Evolutionary conservation across 1,284 basidiomycete genomes (phyloP).

Genomic region (Cutaneotrichosporon cavernicola): DNA sequence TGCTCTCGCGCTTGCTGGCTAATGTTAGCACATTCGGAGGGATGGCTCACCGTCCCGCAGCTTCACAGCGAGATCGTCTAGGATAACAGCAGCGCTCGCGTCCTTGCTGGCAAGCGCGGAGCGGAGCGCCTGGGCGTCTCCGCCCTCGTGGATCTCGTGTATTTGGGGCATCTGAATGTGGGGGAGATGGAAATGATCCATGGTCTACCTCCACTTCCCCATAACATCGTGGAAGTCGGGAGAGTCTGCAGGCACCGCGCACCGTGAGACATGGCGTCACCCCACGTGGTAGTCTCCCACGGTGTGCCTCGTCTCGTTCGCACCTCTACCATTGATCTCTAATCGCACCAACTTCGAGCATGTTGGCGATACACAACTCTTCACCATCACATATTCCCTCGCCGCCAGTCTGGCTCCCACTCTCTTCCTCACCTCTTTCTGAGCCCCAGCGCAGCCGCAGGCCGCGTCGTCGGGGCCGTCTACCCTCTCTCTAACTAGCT

Average conservation of each 20-base stretch:
- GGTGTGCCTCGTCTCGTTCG: background rate
- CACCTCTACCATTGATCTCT: too few relatives aligned
- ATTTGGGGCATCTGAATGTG: background rate
- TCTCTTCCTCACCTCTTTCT: background rate
- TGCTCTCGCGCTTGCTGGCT: background rate
- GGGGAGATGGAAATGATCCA: background rate
- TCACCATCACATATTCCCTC: background rate
- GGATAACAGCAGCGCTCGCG: background rate
- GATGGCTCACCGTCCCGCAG: conserved; percentile 5
- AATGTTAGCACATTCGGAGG: background rate
- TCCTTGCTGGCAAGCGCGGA: background rate
- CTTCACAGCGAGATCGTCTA: background rate
- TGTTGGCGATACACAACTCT: background rate
- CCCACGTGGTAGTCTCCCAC: background rate
- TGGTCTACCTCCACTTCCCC: background rate
- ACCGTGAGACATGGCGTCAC: background rate
- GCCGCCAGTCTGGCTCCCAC: background rate
- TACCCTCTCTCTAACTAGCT: background rate
- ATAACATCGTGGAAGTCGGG: background rate
- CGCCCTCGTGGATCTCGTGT: background rate
- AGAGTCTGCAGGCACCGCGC: background rate
- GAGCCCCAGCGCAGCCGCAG: conserved; percentile 8
- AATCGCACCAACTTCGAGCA: too few relatives aligned
- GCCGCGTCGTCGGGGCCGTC: conserved; percentile 8
- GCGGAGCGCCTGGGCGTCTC: background rate